phyloP scores from a whole-genome alignment of 2,329 filamentous ascomycete genomes.

The Botrytis deweyae region DNA sequence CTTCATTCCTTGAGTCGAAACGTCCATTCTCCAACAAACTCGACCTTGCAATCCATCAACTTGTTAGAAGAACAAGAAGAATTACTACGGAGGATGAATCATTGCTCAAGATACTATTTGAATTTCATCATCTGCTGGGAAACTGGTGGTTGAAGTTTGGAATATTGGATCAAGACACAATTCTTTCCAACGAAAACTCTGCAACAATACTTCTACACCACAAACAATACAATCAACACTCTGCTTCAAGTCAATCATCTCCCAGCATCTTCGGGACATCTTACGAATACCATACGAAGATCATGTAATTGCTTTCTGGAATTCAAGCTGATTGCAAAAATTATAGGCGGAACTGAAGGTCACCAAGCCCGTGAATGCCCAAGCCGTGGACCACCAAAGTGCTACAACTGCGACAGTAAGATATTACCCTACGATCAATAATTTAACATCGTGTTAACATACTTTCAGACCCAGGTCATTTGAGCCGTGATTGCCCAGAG shows the following conservation, averaged over 20 bases:
- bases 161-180: not conserved
- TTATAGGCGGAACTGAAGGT: constrained; percentile 66
- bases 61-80: not conserved
- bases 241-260: not conserved
- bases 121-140: not conserved
- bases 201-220: not conserved
- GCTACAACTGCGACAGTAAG: constrained; percentile 80
- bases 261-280: not conserved
- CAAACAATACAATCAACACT: not conserved
- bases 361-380: constrained; percentile 85
- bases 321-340: constrained; percentile 30
- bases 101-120: not conserved
- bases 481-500: constrained; percentile 89
- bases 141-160: not conserved
- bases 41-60: not conserved
- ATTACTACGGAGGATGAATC: not conserved
- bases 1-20: constrained; percentile 25
- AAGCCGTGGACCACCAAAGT: constrained; percentile 78
- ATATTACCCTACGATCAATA: constrained; percentile 31
- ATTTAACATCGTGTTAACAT: constrained; percentile 36
- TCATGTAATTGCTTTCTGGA: not conserved
- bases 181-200: constrained; percentile 7
- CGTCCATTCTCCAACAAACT: not conserved
- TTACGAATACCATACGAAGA: not conserved
- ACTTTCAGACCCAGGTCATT: constrained; percentile 63